Base-by-base conservation (phyloP, 345 rosid genomes). In the Ailanthus altissimus region DNA sequence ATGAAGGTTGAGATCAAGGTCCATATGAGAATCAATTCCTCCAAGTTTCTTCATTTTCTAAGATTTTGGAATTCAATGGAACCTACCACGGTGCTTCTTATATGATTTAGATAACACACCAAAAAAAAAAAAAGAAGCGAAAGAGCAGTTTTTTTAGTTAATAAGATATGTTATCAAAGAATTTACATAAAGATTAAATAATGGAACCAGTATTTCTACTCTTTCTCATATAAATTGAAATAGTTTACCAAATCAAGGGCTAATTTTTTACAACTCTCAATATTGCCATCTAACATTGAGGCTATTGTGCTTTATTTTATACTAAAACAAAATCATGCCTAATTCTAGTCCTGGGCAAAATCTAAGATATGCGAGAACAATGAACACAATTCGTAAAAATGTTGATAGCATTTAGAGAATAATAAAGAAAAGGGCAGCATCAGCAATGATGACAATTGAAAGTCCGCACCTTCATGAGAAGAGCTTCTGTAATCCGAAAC, bases 401-500 rank as follows among this genome's bases (percentile, higher is more conserved):
- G 1, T 28, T 32, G 9, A 32, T 28, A 20, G 13, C 13, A 18
- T 64, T 18, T 40, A 38, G 6, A 42, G n/a, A 40, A 0, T 20
- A 46, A 61, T 63, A 18, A 15, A 50, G 63, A 62, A 38, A 12
- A 6, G 4, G n/a, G n/a, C n/a, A n/a, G n/a, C n/a, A n/a, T n/a
- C 28, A 18, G 0, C 51, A 46, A 32, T 11, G 12, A 5, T 58
- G 10, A 42, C 51, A 50, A 56, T 5, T 9, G 0, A 18, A 28
- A 68, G 0, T 9, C 2, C 8, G 16, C 78, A 88, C 97, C 91
- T 84, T 84, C 87, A 23, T 26, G 76, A 75, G 86, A 81, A 47
- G 86, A 83, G 86, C 84, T 79, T 66, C 69, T 74, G 28, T 80
- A 78, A 78, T 86, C 92, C 28, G 87, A 88, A 12, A 72, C 79